phyloP scores from a whole-genome alignment of 2,329 filamentous ascomycete species.

The Sarocladium strictum region DNA sequence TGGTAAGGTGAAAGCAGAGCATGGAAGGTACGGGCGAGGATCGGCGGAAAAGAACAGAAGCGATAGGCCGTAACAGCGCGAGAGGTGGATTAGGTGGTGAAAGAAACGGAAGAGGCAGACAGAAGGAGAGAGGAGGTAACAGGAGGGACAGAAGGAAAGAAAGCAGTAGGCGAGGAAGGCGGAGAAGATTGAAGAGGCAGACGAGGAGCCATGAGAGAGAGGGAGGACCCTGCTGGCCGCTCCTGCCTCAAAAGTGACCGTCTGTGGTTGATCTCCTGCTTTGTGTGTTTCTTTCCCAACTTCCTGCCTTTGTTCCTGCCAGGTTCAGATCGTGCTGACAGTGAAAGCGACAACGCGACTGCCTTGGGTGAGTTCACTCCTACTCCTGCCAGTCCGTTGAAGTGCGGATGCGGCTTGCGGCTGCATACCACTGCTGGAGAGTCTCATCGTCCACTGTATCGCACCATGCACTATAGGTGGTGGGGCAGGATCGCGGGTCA shows the following conservation, averaged over 20 bases:
- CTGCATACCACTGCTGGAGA: not conserved
- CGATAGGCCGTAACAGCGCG: not conserved
- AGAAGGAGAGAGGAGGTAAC: not conserved
- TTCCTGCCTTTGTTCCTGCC: not conserved
- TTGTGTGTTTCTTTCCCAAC: no score
- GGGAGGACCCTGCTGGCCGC: no score
- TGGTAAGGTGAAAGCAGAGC: not conserved
- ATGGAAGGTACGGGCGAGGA: not conserved
- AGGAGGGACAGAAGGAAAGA: not conserved
- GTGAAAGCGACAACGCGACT: no score
- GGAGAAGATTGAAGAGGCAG: no score
- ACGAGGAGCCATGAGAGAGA: no score
- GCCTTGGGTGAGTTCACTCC: no score
- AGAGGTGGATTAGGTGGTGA: not conserved
- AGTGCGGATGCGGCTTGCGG: not conserved
- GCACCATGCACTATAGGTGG: not conserved
- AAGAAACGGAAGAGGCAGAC: not conserved
- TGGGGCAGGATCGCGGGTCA: not conserved
- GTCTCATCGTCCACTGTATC: not conserved
- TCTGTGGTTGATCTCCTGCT: no score
- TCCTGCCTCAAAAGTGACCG: no score
- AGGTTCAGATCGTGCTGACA: no score
- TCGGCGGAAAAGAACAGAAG: no score
- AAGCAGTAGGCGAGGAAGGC: not conserved
- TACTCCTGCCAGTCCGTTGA: not conserved